Conservation (phyloP, 176 grass and related monocot genomes). For the Bonia amplexicaulis region DNA sequence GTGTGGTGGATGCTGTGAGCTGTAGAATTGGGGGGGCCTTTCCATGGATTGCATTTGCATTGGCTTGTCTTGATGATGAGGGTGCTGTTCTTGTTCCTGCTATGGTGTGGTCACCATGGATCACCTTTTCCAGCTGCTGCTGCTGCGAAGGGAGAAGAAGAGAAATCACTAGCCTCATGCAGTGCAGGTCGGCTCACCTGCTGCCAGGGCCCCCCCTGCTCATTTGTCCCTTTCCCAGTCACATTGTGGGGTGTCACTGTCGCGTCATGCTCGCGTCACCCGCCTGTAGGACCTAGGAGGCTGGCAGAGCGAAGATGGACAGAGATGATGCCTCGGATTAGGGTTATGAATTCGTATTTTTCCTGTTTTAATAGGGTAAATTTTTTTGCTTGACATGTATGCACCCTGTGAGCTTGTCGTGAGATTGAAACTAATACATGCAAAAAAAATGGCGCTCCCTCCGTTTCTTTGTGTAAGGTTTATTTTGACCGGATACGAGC, state of each 20-base stretch:
- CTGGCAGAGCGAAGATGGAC: not conserved
- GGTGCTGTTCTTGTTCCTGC: not conserved
- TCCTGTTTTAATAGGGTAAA: not conserved
- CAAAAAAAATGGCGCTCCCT: not conserved
- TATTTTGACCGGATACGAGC: not conserved
- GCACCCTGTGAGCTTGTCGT: not conserved
- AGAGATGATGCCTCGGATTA: not conserved
- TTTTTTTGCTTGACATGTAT: not conserved
- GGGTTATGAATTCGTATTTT: not conserved
- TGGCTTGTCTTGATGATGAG: not conserved
- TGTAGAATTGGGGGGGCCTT: not conserved
- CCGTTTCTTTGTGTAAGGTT: not conserved
- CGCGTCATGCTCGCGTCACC: slow-evolving; percentile 20
- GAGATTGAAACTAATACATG: not conserved
- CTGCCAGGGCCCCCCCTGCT: not conserved
- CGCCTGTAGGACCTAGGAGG: not conserved
- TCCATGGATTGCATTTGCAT: not conserved
- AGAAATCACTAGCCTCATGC: not conserved
- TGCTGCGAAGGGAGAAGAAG: not conserved
- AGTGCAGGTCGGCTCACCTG: not conserved
- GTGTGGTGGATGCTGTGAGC: not conserved
- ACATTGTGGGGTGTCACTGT: not conserved
- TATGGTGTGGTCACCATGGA: not conserved
- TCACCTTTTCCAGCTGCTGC: not conserved
- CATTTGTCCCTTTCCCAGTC: not conserved